Evolutionary conservation across 495 filamentous ascomycete genomes (phyloP), one percentile per base, ranked within the genome.

Genomic region (Penicillium salamii): DNA sequence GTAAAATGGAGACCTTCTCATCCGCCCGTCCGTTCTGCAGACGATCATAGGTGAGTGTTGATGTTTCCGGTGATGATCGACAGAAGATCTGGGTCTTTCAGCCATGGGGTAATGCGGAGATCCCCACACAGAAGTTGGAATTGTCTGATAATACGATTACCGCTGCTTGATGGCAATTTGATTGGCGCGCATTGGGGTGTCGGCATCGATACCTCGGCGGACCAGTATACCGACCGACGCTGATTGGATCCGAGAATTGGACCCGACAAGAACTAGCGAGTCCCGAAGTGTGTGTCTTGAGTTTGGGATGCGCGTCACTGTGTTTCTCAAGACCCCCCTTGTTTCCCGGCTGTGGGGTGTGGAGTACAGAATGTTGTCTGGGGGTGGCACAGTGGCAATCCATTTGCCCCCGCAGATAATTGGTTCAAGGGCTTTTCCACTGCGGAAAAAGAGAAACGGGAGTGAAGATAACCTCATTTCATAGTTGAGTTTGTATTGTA

Each of bases 71-170:
- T 20, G 8, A 48, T 23, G 46, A 48, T 48, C 46, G 13, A 15
- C 46, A 14, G 31, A 17, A 48, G 14, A 32, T 31, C 35, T 6
- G 7, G 3, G 17, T 24, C 19, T 23, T 6, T 19, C 21, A 21
- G 7, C 18, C n/a, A 29, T 20, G 46, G 46, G 46, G 35, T 31
- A 40, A 40, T 40, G 46, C 26, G 46, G 46, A 48, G 46, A 40
- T 31, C 28, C 9, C 35, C 5, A 19, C 3, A 17, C n/a, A 1
- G 8, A 21, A 8, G 46, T 12, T 29, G 18, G 35, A 26, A 15
- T 31, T 17, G 39, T 17, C 13, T 8, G 14, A 20, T 46, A 35
- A 36, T 21, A 28, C 31, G 32, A 13, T 35, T 11, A 35, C 6
- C 17, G 6, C 14, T 13, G 17, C 28, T 14, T n/a, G n/a, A n/a